Percentiles rank a stretch among this genome's conserved stretches.
These are phyloP conservation scores for Candida fluviatilis DNA, from an alignment of 805 yeast species.

Conservation along the genomic window DNA sequence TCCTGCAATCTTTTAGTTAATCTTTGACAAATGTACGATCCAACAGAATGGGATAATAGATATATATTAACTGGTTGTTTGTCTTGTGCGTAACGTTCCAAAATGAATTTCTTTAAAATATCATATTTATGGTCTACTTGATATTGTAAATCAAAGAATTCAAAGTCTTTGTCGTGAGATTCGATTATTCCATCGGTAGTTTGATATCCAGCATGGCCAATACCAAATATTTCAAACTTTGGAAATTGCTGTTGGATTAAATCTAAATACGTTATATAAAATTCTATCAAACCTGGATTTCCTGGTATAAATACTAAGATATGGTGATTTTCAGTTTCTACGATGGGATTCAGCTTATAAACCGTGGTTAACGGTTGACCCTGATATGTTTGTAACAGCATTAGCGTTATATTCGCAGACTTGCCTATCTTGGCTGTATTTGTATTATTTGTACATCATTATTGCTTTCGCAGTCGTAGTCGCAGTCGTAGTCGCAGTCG, in stretches of 20 bases:
- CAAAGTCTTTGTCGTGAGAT: constrained; percentile 15
- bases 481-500: no score
- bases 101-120: constrained; percentile 37
- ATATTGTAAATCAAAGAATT: constrained; percentile 41
- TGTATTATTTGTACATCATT: constrained; percentile 1
- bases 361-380: constrained; percentile 25
- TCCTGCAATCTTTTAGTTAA: constrained; percentile 29
- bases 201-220: constrained; percentile 62
- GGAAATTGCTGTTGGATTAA: constrained; percentile 39
- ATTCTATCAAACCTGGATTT: constrained; percentile 70
- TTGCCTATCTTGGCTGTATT: constrained; percentile 12
- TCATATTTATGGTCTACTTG: constrained; percentile 58
- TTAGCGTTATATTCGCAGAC: neutral
- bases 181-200: constrained; percentile 26
- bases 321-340: constrained; percentile 15
- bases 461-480: no score
- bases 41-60: constrained; percentile 69
- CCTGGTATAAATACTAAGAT: constrained; percentile 67
- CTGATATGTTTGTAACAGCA: constrained; percentile 3
- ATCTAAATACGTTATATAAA: constrained; percentile 52
- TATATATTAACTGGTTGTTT: constrained; percentile 30
- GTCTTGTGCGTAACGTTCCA: constrained; percentile 5
- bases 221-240: constrained; percentile 48
- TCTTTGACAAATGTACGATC: constrained; percentile 60
- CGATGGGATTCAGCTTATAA: constrained; percentile 16